phyloP scores from a whole-genome alignment of 1,284 basidiomycete genomes.

The Butyriboletus appendiculatus region DNA sequence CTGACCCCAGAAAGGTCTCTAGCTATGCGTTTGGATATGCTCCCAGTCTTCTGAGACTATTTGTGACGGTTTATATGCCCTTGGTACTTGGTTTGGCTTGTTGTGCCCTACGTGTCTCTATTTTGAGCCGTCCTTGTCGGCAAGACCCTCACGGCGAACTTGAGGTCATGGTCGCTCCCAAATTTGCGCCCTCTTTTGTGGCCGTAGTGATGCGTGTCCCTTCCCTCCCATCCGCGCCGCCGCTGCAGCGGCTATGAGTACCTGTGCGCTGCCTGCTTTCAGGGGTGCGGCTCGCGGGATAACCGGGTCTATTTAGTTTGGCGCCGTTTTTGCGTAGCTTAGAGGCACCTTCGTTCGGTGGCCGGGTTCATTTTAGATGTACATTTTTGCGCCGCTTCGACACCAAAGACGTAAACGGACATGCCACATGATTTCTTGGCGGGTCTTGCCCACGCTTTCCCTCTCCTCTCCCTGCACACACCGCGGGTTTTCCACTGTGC shows the following conservation, averaged over 20 bases:
- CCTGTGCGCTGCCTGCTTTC: constrained; percentile 1
- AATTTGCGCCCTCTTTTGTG: constrained; percentile 19
- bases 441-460: constrained; percentile 20
- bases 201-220: constrained; percentile 1
- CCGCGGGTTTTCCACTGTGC: not conserved
- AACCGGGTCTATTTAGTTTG: constrained; percentile 12
- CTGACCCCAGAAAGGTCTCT: constrained; percentile 15
- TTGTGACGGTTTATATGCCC: not conserved
- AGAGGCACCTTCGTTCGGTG: constrained; percentile 11
- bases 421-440: constrained; percentile 26
- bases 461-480: not conserved
- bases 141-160: constrained; percentile 8
- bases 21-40: constrained; percentile 17
- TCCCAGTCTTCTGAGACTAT: not conserved
- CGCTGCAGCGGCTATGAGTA: constrained; percentile 9
- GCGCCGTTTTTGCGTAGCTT: constrained; percentile 10
- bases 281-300: constrained; percentile 3
- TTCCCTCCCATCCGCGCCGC: not conserved
- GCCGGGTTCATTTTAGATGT: constrained; percentile 14
- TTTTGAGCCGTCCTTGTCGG: constrained; percentile 5
- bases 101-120: constrained; percentile 4
- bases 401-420: constrained; percentile 28
- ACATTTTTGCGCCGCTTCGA: constrained; percentile 13
- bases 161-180: constrained; percentile 4
- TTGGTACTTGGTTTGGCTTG: constrained; percentile 1